Percentiles rank a stretch among this genome's conserved stretches.
Evolutionary conservation across 176 grass and related monocot genomes (phyloP).

Genomic region (Oryza glaberrima): DNA sequence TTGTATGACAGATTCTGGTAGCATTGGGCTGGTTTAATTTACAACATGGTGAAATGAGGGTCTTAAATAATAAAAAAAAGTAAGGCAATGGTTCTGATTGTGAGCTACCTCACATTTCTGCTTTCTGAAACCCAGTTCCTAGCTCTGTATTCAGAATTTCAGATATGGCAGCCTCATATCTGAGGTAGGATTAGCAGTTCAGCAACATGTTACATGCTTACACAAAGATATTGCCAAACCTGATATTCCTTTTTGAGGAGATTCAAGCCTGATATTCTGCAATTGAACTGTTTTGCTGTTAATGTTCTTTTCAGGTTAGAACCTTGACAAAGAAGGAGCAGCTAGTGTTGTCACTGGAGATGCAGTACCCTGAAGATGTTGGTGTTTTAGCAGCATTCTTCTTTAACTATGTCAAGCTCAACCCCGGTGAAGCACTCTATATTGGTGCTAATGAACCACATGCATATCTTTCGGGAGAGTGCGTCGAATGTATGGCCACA

Average conservation of each 20-base stretch:
- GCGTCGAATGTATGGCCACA: slow-evolving; percentile 91
- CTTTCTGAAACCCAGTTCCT: slow-evolving; percentile 10
- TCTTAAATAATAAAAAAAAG: background rate
- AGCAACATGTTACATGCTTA: background rate
- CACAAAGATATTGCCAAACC: background rate
- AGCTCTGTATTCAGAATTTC: background rate
- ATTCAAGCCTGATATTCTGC: background rate
- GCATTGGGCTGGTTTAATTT: background rate
- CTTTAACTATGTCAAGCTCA: slow-evolving; percentile 84
- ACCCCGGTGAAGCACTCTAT: slow-evolving; percentile 79
- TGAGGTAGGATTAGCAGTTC: background rate
- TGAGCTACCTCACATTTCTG: background rate
- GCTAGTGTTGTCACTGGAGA: slow-evolving; percentile 71
- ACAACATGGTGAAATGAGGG: slow-evolving; percentile 10
- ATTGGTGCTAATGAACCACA: slow-evolving; percentile 86
- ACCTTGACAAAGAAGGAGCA: slow-evolving; percentile 76
- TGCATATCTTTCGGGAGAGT: slow-evolving; percentile 89
- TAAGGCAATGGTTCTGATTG: background rate
- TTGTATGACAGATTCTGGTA: slow-evolving; percentile 22
- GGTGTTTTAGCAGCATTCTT: slow-evolving; percentile 80
- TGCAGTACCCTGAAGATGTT: slow-evolving; percentile 84
- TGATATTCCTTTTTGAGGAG: background rate
- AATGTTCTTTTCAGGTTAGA: slow-evolving; percentile 57
- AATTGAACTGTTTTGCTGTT: background rate
- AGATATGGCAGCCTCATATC: background rate